phyloP scores from a whole-genome alignment of 768 basidiomycete species.

The Lactarius tabidus region DNA sequence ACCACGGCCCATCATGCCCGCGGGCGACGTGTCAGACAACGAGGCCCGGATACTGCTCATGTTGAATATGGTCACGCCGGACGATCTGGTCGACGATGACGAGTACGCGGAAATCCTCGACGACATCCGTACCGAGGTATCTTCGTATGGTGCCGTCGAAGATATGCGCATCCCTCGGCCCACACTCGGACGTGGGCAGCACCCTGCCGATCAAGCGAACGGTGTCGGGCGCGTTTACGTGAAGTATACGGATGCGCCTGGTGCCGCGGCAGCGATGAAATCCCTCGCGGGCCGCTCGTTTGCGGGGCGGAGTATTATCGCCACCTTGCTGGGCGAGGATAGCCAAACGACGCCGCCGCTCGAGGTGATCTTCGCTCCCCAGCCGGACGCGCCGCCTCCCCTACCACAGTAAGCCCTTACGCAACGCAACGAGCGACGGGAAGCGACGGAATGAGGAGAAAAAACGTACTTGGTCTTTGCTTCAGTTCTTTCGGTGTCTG shows the following conservation, averaged over 20 bases:
- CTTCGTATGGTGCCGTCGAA: constrained; percentile 72
- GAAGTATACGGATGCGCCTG: constrained; percentile 61
- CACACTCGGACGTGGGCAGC: constrained; percentile 37
- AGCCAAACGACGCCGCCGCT: constrained; percentile 83
- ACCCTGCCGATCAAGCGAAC: constrained; percentile 65
- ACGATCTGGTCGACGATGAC: constrained; percentile 84
- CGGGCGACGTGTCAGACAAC: constrained; percentile 55
- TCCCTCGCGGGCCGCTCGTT: constrained; percentile 87
- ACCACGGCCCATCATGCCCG: constrained; percentile 84
- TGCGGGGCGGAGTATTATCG: constrained; percentile 82
- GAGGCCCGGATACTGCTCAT: constrained; percentile 84
- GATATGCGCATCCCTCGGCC: constrained; percentile 89
- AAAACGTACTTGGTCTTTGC: background rate
- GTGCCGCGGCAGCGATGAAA: constrained; percentile 71
- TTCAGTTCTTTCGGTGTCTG: constrained; percentile 6
- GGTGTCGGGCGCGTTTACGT: constrained; percentile 97
- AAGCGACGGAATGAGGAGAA: background rate
- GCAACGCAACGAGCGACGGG: background rate
- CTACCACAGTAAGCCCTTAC: constrained; percentile 42
- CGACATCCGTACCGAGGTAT: constrained; percentile 90
- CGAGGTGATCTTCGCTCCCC: constrained; percentile 77
- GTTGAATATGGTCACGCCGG: constrained; percentile 97
- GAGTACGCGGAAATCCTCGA: constrained; percentile 95
- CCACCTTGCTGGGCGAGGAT: constrained; percentile 77
- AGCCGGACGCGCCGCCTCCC: constrained; percentile 78